Conservation (phyloP, 495 filamentous ascomycete species). For the Aspergillus haitiensis region DNA sequence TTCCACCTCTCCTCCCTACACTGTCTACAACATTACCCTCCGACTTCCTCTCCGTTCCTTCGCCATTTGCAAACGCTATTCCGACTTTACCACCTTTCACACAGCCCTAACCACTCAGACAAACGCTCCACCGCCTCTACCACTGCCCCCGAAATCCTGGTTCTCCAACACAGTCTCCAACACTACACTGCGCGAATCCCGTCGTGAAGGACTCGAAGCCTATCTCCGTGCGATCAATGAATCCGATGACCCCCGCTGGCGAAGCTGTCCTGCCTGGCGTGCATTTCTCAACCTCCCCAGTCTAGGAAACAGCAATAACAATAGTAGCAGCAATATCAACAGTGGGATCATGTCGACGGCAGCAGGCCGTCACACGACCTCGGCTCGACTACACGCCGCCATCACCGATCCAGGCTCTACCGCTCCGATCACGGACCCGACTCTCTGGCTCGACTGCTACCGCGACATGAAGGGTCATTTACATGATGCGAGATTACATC, state of each 20-base stretch:
- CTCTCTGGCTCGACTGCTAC: conserved; percentile 84
- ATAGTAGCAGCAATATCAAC: conserved; percentile 29
- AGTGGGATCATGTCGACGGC: conserved; percentile 48
- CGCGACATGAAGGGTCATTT: conserved; percentile 78
- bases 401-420: conserved; percentile 47
- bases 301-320: conserved; percentile 7
- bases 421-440: conserved; percentile 66
- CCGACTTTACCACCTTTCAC: conserved; percentile 83
- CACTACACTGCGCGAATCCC: conserved; percentile 74
- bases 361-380: conserved; percentile 33
- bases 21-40: conserved; percentile 88
- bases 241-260: conserved; percentile 75
- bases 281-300: conserved; percentile 81
- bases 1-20: conserved; percentile 69
- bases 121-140: conserved; percentile 58
- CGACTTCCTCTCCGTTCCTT: conserved; percentile 85
- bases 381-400: conserved; percentile 41
- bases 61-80: conserved; percentile 89
- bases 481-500: conserved; percentile 74
- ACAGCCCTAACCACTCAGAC: conserved; percentile 62
- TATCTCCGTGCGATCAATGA: conserved; percentile 84
- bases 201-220: conserved; percentile 70
- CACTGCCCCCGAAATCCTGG: conserved; percentile 83
- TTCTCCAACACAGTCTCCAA: conserved; percentile 75
- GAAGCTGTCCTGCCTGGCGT: conserved; percentile 80